A percentile compares a stretch with the other conserved stretches of the same genome.
Evolutionary conservation across 306 rosid species (phyloP).

Genomic region (Inga laurina): DNA sequence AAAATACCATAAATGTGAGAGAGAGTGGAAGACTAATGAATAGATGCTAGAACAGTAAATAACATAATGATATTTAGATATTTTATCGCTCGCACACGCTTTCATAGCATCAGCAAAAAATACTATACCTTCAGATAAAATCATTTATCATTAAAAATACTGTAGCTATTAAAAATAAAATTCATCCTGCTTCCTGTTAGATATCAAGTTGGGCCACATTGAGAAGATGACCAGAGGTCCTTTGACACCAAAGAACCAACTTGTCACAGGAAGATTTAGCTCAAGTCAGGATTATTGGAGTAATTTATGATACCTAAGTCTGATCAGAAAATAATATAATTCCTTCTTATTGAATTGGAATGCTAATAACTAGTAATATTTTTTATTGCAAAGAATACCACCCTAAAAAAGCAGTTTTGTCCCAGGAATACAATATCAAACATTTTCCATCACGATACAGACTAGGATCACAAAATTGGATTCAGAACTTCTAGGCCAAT

Average conservation of each 20-base stretch:
- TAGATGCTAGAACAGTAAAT: neutral
- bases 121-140: neutral
- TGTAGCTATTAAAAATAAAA: neutral
- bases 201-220: neutral
- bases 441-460: constrained; percentile 4
- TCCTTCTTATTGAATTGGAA: neutral
- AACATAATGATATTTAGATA: neutral
- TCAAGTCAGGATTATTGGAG: neutral
- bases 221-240: neutral
- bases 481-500: constrained; percentile 1
- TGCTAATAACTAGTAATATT: neutral
- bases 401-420: neutral
- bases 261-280: neutral
- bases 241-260: neutral
- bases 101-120: neutral
- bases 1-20: neutral
- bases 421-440: neutral
- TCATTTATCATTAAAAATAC: neutral
- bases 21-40: neutral
- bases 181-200: neutral
- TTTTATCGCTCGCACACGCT: neutral
- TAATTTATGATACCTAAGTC: neutral
- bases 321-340: neutral
- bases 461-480: constrained; percentile 10
- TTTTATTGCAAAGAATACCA: neutral